These are phyloP conservation scores for Eutrema yunnanense DNA, from an alignment of 345 rosid species.

Conservation along the genomic window DNA sequence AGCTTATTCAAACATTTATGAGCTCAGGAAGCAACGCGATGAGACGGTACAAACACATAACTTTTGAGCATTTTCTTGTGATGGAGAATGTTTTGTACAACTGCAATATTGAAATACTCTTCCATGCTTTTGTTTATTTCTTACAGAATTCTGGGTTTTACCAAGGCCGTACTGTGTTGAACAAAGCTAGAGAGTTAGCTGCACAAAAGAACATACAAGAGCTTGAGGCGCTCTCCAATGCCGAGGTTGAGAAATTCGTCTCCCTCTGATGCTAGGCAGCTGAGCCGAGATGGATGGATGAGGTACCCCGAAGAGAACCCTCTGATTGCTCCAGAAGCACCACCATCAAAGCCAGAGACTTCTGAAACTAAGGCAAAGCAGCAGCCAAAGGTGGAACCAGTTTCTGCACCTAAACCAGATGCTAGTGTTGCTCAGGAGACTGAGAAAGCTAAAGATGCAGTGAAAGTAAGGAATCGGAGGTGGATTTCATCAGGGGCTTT, in stretches of 20 bases:
- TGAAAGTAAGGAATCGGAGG: constrained; percentile 52
- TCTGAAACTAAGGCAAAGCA: constrained; percentile 36
- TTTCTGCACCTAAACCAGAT: constrained; percentile 43
- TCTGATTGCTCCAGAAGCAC: constrained; percentile 37
- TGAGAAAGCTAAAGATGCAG: constrained; percentile 32
- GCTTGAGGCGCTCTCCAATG: constrained; percentile 17
- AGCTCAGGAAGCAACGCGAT: constrained; percentile 60
- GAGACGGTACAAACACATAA: constrained; percentile 48
- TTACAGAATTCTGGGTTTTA: constrained; percentile 50
- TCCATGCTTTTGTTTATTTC: not conserved
- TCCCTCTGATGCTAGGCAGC: constrained; percentile 45
- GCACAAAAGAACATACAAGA: constrained; percentile 46
- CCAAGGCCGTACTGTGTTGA: constrained; percentile 43
- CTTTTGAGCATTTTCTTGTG: not conserved
- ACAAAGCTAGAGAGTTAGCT: constrained; percentile 60
- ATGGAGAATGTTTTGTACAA: constrained; percentile 2
- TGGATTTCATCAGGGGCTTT: constrained; percentile 76
- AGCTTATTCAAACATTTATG: constrained; percentile 44
- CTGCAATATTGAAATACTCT: not conserved
- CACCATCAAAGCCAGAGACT: constrained; percentile 27
- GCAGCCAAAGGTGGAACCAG: constrained; percentile 55
- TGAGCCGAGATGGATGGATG: constrained; percentile 82
- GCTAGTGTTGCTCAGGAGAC: constrained; percentile 16
- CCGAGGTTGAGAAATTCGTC: too few relatives aligned
- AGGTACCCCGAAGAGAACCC: constrained; percentile 88